These are phyloP conservation scores for Candida namnaoensis DNA, from an alignment of 805 yeast species.

Conservation along the genomic window DNA sequence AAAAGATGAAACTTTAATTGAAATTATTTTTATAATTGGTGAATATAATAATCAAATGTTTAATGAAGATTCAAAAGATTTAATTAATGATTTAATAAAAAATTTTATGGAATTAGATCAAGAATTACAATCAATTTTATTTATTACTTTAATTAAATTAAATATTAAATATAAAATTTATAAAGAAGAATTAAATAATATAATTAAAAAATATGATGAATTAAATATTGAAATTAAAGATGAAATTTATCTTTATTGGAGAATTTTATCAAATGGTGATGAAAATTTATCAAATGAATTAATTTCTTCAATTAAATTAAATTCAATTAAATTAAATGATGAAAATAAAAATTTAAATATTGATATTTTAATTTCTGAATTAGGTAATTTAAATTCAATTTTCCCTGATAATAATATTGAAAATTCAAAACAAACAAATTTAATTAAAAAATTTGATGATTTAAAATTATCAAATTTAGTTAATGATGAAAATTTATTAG, in stretches of 20 bases:
- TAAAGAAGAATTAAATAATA: constrained; percentile 40
- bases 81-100: constrained; percentile 33
- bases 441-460: background rate
- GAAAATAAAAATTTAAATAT: too few relatives aligned
- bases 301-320: constrained; percentile 1
- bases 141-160: constrained; percentile 57
- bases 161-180: constrained; percentile 31
- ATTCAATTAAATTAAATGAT: background rate
- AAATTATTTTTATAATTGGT: constrained; percentile 63
- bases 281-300: constrained; percentile 9
- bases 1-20: constrained; percentile 40
- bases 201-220: constrained; percentile 57
- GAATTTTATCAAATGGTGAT: constrained; percentile 47
- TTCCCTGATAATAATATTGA: background rate
- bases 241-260: constrained; percentile 74
- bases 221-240: constrained; percentile 74
- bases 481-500: background rate
- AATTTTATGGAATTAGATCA: constrained; percentile 54
- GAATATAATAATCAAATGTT: constrained; percentile 59
- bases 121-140: constrained; percentile 46
- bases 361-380: background rate
- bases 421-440: too few relatives aligned
- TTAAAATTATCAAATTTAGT: background rate
- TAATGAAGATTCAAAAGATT: constrained; percentile 31
- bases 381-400: background rate